Base-by-base conservation (phyloP, 345 rosid genomes). In the Sonneratia alba region DNA sequence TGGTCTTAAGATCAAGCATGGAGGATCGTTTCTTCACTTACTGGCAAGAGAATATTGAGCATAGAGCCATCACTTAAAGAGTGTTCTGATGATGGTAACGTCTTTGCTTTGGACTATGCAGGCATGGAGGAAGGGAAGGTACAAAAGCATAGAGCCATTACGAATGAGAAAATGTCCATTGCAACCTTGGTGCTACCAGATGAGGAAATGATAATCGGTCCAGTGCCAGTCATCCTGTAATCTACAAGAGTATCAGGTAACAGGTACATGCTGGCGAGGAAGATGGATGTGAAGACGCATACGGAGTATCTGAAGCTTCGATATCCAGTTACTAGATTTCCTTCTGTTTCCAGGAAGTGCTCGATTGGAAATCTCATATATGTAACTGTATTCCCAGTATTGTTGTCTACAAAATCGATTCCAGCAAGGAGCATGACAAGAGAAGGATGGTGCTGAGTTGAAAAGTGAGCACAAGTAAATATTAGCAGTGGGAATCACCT, bases 141-240 rank as follows among this genome's bases (percentile, higher is more conserved):
- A 76, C 78, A 71, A 74, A 70, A 76, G 84, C 82, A 78, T 43
- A 74, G 80, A 63, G 78, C 77, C 18, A 6, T 81, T 7, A 74
- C 75, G n/a, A 79, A 70, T 59, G 74, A 45, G 47, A 24, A 37
- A 73, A 70, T 37, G 62, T 75, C 75, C 3, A 43, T 70, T 9
- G 75, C 82, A n/a, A 59, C 82, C 49, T 76, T 70, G 63, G 64
- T 70, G 5, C 0, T 69, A 18, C 82, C 79, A 7, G 63, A 40
- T 1, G 75, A 59, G 22, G 70, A 73, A 27, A 49, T 37, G 8
- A 70, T 56, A 32, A 57, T 79, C 4, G 59, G 79, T 65, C 81
- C 76, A 1, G 40, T 72, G 24, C 71, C 67, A 42, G 11, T 38
- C 51, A 57, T 10, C 68, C 71, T 0, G 16, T 5, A 37, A 53